These are phyloP conservation scores for Parastagonospora nodorum DNA, from an alignment of 2,329 filamentous ascomycete species.

Conservation along the genomic window DNA sequence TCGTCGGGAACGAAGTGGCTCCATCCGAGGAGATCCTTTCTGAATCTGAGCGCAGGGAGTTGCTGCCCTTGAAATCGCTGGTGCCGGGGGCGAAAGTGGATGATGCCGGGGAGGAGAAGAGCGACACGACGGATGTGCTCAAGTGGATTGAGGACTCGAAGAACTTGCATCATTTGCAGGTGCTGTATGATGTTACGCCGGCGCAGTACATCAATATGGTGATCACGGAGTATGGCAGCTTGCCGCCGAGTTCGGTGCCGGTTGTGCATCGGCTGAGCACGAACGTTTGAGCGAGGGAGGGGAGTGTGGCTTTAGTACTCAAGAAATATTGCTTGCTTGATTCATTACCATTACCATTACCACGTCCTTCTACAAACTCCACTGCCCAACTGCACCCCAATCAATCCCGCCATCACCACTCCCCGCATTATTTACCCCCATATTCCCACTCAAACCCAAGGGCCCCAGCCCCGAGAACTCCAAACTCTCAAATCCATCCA, in stretches of 20 bases:
- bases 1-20: slow-evolving; percentile 92
- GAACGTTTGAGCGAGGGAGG: slow-evolving; percentile 27
- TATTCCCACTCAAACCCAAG: slow-evolving; percentile 14
- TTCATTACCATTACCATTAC: background rate
- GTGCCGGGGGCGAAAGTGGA: slow-evolving; percentile 33
- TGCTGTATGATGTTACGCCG: slow-evolving; percentile 92
- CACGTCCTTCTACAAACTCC: slow-evolving; percentile 22
- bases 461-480: slow-evolving; percentile 26
- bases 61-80: slow-evolving; percentile 38
- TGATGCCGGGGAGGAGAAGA: slow-evolving; percentile 17
- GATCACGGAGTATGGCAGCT: slow-evolving; percentile 86
- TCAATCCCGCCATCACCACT: slow-evolving; percentile 13
- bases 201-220: slow-evolving; percentile 86
- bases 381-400: slow-evolving; percentile 35
- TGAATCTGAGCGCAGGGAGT: slow-evolving; percentile 36
- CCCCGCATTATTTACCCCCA: slow-evolving; percentile 7
- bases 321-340: background rate
- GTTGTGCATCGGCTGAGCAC: slow-evolving; percentile 66
- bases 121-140: slow-evolving; percentile 37
- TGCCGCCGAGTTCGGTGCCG: slow-evolving; percentile 85
- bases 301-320: background rate
- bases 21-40: slow-evolving; percentile 68
- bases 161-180: slow-evolving; percentile 66
- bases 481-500: slow-evolving; percentile 37
- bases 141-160: slow-evolving; percentile 44